Evolutionary conservation across 805 yeast species (phyloP), one percentile per base, ranked within the genome.

Genomic region (Teunomyces kruisii): DNA sequence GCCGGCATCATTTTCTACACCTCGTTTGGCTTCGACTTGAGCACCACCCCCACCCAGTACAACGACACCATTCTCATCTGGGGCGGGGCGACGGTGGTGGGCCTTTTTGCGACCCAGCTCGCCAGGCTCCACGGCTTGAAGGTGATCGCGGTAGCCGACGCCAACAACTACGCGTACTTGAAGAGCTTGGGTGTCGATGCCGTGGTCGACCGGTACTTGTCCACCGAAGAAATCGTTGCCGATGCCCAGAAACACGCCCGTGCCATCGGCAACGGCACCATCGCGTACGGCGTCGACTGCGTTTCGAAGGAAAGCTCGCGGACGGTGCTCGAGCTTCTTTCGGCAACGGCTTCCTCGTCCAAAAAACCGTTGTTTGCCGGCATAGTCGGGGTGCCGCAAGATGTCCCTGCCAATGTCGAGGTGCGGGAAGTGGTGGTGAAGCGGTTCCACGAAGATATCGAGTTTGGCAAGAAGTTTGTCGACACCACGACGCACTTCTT

Each of bases 11-110:
- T 61, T 15, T 50, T 61, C 14, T 57, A 53, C 43, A 51, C 58
- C 22, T 48, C 58, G 16, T 59, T 61, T 36, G 45, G 43, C 3
- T 47, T 58, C 6, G 48, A 39, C 12, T 39, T 50, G 10, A 31
- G 29, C 9, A 17, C 35, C 12, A 33, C 19, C 4, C 37, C 46
- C 7, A 12, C 29, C 12, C 28, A n/a, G 15, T 7, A 14, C 9
- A 41, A 40, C 36, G 57, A 53, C 10, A 53, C 61, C 28, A 42
- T 70, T 9, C 44, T 72, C 5, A 60, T 75, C n/a, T 75, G 79
- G 79, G 79, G 79, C 30, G 79, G 76, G 3, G 66, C 75, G 4
- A 70, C 77, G 16, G 74, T 73, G 29, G 78, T 75, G 33, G 79
- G 78, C 0, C 55, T 72, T 5, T 74, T 70, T 48, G 55, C 68